These are phyloP conservation scores for Polychaeton citri DNA, from an alignment of 2,329 filamentous ascomycete species.

Conservation along the genomic window DNA sequence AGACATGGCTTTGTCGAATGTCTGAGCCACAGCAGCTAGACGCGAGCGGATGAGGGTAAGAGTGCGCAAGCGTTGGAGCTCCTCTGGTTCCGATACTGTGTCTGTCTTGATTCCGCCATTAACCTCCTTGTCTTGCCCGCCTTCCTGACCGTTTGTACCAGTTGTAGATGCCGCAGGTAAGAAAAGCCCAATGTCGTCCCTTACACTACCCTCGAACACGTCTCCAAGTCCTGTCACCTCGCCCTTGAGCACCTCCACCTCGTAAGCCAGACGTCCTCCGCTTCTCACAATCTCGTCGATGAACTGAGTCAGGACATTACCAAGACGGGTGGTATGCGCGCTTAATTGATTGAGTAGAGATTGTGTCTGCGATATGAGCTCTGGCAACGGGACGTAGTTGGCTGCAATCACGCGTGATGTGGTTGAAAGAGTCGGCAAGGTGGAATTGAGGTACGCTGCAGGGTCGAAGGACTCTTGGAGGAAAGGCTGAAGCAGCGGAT, in stretches of 20 bases:
- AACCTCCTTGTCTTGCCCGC: background rate
- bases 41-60: conserved; percentile 68
- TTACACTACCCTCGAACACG: conserved; percentile 57
- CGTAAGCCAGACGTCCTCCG: conserved; percentile 77
- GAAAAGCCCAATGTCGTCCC: conserved; percentile 60
- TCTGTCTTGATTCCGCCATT: conserved; percentile 1
- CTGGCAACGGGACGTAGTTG: conserved; percentile 49
- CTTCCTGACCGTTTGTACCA: background rate
- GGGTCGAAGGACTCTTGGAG: conserved; percentile 66
- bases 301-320: conserved; percentile 68
- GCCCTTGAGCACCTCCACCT: conserved; percentile 84
- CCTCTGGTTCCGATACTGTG: conserved; percentile 37
- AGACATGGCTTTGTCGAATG: conserved; percentile 90
- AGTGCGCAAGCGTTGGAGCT: conserved; percentile 67
- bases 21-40: conserved; percentile 80
- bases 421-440: conserved; percentile 53
- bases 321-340: conserved; percentile 72
- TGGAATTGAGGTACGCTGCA: conserved; percentile 70
- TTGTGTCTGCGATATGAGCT: conserved; percentile 70
- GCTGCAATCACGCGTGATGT: conserved; percentile 28
- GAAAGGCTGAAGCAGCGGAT: conserved; percentile 63
- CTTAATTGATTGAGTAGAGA: conserved; percentile 76
- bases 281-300: conserved; percentile 91
- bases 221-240: conserved; percentile 74
- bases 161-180: conserved; percentile 22